A percentile compares a stretch with the other conserved stretches of the same genome.
Conservation (phyloP, 1,139 yeast species). For the Scheffersomyces stambukii region DNA sequence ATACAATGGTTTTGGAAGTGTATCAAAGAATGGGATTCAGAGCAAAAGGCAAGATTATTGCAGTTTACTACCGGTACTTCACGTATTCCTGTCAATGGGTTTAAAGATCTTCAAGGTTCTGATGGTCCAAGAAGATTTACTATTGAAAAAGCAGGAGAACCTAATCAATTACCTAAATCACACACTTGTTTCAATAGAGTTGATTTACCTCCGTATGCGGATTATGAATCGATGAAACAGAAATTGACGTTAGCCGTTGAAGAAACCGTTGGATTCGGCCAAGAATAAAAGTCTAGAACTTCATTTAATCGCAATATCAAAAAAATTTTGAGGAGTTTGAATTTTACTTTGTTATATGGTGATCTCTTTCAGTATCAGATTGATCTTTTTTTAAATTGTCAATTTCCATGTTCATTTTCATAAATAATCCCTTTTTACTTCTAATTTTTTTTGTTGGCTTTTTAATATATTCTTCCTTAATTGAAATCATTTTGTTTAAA, state of each 20-base stretch:
- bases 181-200: conserved; percentile 95
- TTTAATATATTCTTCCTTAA: too few species aligned
- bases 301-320: too few species aligned
- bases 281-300: conserved; percentile 65
- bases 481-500: too few species aligned
- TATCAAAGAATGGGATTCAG: conserved; percentile 91
- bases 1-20: conserved; percentile 99
- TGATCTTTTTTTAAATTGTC: too few species aligned
- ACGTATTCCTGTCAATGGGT: conserved; percentile 97
- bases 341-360: too few species aligned
- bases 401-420: too few species aligned
- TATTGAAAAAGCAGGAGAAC: conserved; percentile 95
- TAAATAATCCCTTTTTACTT: too few species aligned
- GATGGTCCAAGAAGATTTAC: conserved; percentile 99
- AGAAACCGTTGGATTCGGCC: conserved; percentile 95
- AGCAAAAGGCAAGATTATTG: conserved; percentile 89
- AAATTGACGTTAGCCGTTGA: conserved; percentile 86
- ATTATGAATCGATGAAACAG: conserved; percentile 71
- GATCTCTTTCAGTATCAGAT: too few species aligned
- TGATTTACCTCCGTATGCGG: conserved; percentile 80
- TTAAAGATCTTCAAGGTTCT: conserved; percentile 95
- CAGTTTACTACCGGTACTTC: conserved; percentile 99
- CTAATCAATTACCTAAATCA: conserved; percentile 89
- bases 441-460: too few species aligned
- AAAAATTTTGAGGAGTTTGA: too few species aligned